Percentiles rank a stretch among this genome's conserved stretches.
Conservation (phyloP, 1,284 basidiomycete species). For the Volvariella volvacea region DNA sequence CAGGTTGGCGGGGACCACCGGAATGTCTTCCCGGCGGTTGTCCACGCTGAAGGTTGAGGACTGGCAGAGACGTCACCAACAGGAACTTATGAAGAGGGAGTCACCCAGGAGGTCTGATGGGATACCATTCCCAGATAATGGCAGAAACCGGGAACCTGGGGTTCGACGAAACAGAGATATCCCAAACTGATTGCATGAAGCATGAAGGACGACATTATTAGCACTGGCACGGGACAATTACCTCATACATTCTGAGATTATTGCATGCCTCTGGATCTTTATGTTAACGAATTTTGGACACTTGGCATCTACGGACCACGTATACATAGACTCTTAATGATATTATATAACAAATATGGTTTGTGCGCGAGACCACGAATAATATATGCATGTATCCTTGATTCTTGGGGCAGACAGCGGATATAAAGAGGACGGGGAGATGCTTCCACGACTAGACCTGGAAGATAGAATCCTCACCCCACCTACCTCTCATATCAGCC, state of each 20-base stretch:
- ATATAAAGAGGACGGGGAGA: too few species aligned
- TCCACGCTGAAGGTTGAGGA: conserved; percentile 77
- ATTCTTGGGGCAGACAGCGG: too few species aligned
- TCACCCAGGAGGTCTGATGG: conserved; percentile 24
- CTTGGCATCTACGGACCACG: conserved; percentile 1
- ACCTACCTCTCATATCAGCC: too few species aligned
- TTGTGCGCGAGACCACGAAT: too few species aligned
- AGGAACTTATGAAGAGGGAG: conserved; percentile 29
- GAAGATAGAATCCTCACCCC: too few species aligned
- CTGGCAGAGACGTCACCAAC: conserved; percentile 69
- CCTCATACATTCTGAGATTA: too few species aligned
- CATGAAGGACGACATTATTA: conserved; percentile 23
- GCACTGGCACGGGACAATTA: conserved; percentile 1
- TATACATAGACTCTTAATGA: neutral
- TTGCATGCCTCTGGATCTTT: too few species aligned
- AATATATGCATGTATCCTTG: too few species aligned
- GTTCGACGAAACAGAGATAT: neutral
- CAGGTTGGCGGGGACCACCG: conserved; percentile 42
- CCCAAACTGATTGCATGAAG: conserved; percentile 9
- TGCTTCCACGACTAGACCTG: too few species aligned
- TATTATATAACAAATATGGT: neutral
- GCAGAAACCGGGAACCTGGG: conserved; percentile 2
- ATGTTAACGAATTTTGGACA: conserved; percentile 2
- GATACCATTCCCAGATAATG: conserved; percentile 44
- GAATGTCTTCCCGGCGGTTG: conserved; percentile 50